Evolutionary conservation across 805 yeast species (phyloP).

Genomic region (Ogataea dorogensis): DNA sequence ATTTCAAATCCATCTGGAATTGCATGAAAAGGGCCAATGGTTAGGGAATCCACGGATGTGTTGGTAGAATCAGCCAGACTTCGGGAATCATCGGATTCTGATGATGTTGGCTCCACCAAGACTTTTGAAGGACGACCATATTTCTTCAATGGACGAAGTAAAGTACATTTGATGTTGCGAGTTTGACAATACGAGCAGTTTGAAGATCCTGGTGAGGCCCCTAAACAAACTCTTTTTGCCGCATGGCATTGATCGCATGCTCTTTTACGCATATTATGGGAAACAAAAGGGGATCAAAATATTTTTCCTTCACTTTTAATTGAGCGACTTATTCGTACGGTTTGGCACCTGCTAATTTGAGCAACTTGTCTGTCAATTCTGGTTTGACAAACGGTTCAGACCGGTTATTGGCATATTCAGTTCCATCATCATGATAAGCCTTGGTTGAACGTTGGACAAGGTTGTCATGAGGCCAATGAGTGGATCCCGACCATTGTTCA

Average conservation of each 20-base stretch:
- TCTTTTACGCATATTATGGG: slow-evolving; percentile 7
- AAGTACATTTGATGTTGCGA: slow-evolving; percentile 2
- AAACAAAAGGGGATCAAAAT: slow-evolving; percentile 4
- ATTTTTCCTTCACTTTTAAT: too few relatives aligned
- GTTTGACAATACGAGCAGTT: slow-evolving; percentile 7
- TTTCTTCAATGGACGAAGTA: slow-evolving; percentile 8
- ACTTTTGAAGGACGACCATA: slow-evolving; percentile 9
- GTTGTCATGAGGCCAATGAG: slow-evolving; percentile 36
- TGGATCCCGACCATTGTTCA: slow-evolving; percentile 28
- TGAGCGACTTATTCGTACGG: slow-evolving; percentile 4
- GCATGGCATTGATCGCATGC: slow-evolving; percentile 11
- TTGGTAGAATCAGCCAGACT: too few relatives aligned
- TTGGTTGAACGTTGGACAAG: slow-evolving; percentile 26
- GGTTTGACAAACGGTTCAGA: slow-evolving; percentile 28
- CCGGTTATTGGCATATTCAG: slow-evolving; percentile 7
- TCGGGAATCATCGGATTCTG: slow-evolving; percentile 1
- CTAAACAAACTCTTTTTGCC: slow-evolving; percentile 8
- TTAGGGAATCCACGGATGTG: too few relatives aligned
- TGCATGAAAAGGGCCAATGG: too few relatives aligned
- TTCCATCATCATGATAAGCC: slow-evolving; percentile 18
- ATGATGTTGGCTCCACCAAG: background rate
- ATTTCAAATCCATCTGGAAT: too few relatives aligned
- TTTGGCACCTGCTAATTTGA: slow-evolving; percentile 32
- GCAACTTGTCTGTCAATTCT: slow-evolving; percentile 25
- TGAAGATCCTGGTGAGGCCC: too few relatives aligned